Evolutionary conservation across 116 monocot species (phyloP).

Genomic region (Papilionanthe hybrid): DNA sequence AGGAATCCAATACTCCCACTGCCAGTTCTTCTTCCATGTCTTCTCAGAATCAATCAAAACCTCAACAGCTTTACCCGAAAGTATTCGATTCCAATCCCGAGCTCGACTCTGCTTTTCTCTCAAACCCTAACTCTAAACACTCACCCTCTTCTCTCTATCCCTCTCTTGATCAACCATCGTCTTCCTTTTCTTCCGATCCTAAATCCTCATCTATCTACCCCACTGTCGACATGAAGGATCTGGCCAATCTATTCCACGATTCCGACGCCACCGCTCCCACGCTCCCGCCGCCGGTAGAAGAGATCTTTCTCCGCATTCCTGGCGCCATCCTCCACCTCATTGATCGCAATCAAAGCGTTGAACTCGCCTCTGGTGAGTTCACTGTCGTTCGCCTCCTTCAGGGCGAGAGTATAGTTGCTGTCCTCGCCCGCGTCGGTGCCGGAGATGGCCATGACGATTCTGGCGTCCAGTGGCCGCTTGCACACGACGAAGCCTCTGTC

Average conservation of each 20-base stretch:
- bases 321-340: constrained; percentile 88
- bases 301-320: constrained; percentile 51
- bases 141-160: constrained; percentile 20
- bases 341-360: constrained; percentile 48
- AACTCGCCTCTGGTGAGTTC: constrained; percentile 72
- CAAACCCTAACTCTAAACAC: background rate
- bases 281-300: constrained; percentile 46
- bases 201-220: constrained; percentile 31
- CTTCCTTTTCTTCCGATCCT: constrained; percentile 8
- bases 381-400: constrained; percentile 44
- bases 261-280: background rate
- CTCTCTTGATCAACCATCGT: constrained; percentile 11
- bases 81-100: constrained; percentile 33
- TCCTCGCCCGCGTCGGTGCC: constrained; percentile 47
- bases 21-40: constrained; percentile 10
- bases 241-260: constrained; percentile 52
- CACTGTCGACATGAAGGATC: constrained; percentile 28
- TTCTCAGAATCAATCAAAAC: constrained; percentile 12
- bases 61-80: constrained; percentile 25
- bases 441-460: constrained; percentile 5
- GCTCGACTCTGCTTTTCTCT: constrained; percentile 15
- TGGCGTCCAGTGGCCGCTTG: constrained; percentile 76
- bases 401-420: constrained; percentile 49
- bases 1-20: background rate
- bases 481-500: constrained; percentile 60